Conservation (phyloP, 23 red algal genomes). For the Cyanidiococcus yangmingshanensis region DNA sequence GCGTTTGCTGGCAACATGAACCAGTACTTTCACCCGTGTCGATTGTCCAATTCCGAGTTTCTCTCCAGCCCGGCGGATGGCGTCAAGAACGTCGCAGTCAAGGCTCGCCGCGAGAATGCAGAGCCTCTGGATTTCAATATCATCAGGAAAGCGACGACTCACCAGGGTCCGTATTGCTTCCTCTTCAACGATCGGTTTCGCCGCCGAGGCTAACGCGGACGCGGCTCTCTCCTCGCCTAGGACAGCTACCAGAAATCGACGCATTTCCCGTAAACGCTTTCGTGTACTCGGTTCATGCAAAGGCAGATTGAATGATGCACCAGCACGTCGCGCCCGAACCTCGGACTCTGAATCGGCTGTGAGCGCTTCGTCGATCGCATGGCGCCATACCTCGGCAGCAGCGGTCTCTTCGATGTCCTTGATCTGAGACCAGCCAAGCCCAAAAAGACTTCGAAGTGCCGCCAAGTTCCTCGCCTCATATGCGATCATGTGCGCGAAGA, state of each 20-base stretch:
- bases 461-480: conserved; percentile 7
- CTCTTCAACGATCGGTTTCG: background rate
- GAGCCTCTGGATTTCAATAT: conserved; percentile 4
- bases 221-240: background rate
- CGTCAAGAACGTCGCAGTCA: conserved; percentile 3
- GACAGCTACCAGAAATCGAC: background rate
- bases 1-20: background rate
- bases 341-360: background rate
- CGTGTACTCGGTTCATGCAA: background rate
- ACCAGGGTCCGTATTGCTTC: background rate
- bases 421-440: background rate
- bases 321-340: background rate
- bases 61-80: background rate
- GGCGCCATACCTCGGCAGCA: background rate
- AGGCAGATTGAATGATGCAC: background rate
- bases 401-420: background rate
- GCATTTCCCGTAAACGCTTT: conserved; percentile 10
- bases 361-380: background rate
- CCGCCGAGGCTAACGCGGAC: background rate
- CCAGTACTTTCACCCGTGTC: background rate
- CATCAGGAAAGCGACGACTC: conserved; percentile 9
- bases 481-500: conserved; percentile 12
- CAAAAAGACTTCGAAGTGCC: background rate
- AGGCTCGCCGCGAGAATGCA: background rate
- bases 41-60: background rate